Percentiles rank a stretch among this genome's conserved stretches.
These are phyloP conservation scores for Candida endomychidarum DNA, from an alignment of 805 yeast genomes.

Conservation along the genomic window DNA sequence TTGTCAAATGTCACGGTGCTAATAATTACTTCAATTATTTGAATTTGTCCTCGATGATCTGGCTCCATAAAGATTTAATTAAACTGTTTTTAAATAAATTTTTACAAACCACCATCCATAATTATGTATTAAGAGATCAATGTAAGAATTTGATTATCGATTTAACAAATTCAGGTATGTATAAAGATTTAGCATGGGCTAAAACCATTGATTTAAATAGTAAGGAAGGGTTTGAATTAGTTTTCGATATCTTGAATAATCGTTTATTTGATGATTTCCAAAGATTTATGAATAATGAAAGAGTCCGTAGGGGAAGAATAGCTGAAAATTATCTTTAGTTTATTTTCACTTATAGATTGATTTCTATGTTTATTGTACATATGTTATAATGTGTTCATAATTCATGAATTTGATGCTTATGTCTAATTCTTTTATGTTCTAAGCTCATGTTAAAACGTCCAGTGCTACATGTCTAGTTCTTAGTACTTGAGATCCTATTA, in stretches of 20 bases:
- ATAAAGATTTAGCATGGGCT: conserved; percentile 43
- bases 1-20: conserved; percentile 27
- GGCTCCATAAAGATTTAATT: conserved; percentile 44
- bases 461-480: too few relatives aligned
- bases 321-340: conserved; percentile 43
- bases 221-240: conserved; percentile 26
- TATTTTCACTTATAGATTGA: too few relatives aligned
- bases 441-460: too few relatives aligned
- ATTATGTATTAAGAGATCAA: conserved; percentile 7
- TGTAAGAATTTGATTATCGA: conserved; percentile 27
- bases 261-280: conserved; percentile 30
- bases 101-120: conserved; percentile 15
- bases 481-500: too few relatives aligned
- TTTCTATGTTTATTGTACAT: too few relatives aligned
- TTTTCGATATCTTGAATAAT: conserved; percentile 30
- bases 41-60: conserved; percentile 46
- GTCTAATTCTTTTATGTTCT: too few relatives aligned
- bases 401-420: too few relatives aligned
- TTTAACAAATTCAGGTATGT: conserved; percentile 48
- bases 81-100: conserved; percentile 35
- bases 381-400: too few relatives aligned
- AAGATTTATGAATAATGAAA: conserved; percentile 30
- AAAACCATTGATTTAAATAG: conserved; percentile 26
- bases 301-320: conserved; percentile 40
- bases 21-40: conserved; percentile 30